These are phyloP conservation scores for Lagenidium giganteum DNA, from an alignment of 352 stramenopile species.

Conservation along the genomic window DNA sequence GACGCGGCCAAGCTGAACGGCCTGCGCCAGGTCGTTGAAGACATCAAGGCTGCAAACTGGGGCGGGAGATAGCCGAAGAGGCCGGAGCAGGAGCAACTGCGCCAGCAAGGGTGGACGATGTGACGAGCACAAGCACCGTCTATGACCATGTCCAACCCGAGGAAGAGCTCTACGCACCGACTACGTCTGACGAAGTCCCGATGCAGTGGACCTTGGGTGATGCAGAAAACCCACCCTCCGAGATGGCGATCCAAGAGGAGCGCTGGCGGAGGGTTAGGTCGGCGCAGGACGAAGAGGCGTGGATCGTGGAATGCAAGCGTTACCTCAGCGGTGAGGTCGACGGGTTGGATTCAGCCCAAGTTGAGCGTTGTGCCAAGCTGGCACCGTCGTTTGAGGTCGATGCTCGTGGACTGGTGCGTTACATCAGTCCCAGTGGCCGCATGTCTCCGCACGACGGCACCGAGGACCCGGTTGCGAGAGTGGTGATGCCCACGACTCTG, in stretches of 20 bases:
- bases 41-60: too few relatives aligned
- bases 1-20: too few relatives aligned
- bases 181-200: too few relatives aligned
- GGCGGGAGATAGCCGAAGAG: too few relatives aligned
- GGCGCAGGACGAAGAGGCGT: conserved; percentile 5
- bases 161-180: neutral
- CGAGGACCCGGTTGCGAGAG: too few relatives aligned
- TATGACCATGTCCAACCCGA: neutral
- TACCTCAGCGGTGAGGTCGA: neutral
- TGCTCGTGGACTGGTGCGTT: conserved; percentile 2
- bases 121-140: neutral
- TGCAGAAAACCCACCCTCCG: too few relatives aligned
- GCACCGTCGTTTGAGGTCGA: conserved; percentile 3
- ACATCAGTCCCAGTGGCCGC: conserved; percentile 1
- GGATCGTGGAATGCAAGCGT: neutral
- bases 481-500: conserved; percentile 12
- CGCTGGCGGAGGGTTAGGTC: neutral
- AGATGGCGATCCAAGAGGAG: too few relatives aligned
- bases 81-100: too few relatives aligned
- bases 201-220: too few relatives aligned
- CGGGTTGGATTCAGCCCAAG: neutral
- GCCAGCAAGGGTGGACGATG: too few relatives aligned
- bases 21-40: too few relatives aligned
- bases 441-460: too few relatives aligned
- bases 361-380: neutral